Percentiles rank a stretch among this genome's conserved stretches.
Evolutionary conservation across 495 filamentous ascomycete species (phyloP).

Genomic region (Podospora australis): DNA sequence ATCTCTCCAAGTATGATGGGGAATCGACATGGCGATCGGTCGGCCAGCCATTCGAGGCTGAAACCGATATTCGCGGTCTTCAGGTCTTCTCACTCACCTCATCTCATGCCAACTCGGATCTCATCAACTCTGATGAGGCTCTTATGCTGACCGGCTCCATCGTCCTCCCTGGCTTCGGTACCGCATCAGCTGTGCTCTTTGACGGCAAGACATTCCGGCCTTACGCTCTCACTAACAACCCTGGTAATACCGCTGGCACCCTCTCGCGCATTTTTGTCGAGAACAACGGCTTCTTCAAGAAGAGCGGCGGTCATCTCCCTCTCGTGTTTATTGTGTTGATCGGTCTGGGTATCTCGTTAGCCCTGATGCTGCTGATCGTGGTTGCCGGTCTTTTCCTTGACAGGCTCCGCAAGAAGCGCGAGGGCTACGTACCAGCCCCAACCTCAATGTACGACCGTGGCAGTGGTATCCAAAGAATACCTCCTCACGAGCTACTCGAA

Average conservation of each 20-base stretch:
- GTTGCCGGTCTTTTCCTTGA: constrained; percentile 76
- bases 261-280: constrained; percentile 75
- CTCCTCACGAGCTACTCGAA: constrained; percentile 73
- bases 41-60: constrained; percentile 50
- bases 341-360: constrained; percentile 82
- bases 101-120: constrained; percentile 55
- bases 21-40: constrained; percentile 47
- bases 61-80: constrained; percentile 65
- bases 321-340: constrained; percentile 87
- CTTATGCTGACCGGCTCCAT: constrained; percentile 82
- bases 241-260: constrained; percentile 57
- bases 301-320: constrained; percentile 47
- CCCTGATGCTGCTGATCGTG: constrained; percentile 81
- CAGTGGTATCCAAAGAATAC: constrained; percentile 70
- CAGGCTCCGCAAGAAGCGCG: constrained; percentile 71
- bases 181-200: constrained; percentile 77
- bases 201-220: constrained; percentile 73
- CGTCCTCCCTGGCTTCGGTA: constrained; percentile 65
- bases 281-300: constrained; percentile 58
- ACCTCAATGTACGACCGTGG: constrained; percentile 67
- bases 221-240: constrained; percentile 68
- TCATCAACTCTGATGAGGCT: constrained; percentile 58
- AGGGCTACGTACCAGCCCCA: constrained; percentile 81
- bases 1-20: constrained; percentile 70
- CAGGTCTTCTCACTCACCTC: constrained; percentile 68